Conservation (phyloP, 306 rosid genomes). For the Acacia crassicarpa region DNA sequence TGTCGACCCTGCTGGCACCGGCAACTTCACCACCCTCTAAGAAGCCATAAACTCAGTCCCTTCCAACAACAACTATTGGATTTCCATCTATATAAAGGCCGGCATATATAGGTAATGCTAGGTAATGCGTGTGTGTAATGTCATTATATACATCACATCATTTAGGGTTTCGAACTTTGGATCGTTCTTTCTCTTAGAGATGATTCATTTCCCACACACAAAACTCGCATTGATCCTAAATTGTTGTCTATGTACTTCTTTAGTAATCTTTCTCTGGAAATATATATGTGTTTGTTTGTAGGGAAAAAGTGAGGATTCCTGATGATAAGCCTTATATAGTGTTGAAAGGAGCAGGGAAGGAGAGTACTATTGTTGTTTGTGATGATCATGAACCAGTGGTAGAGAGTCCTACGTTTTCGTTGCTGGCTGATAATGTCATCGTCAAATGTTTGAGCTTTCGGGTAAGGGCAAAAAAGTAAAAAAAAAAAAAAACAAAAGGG, state of each 20-base stretch:
- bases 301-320: conserved; percentile 71
- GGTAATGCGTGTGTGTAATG: conserved; percentile 27
- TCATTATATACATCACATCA: neutral
- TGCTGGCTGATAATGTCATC: conserved; percentile 52
- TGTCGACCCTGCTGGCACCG: conserved; percentile 53
- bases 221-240: neutral
- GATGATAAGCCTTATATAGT: conserved; percentile 58
- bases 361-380: conserved; percentile 61
- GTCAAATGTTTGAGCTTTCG: conserved; percentile 59
- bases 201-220: neutral
- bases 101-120: conserved; percentile 62
- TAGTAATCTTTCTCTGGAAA: neutral
- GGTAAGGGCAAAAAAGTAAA: conserved; percentile 40
- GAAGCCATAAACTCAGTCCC: conserved; percentile 71
- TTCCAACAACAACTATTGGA: conserved; percentile 55
- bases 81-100: conserved; percentile 45
- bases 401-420: conserved; percentile 65
- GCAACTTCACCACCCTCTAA: conserved; percentile 59
- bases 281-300: conserved; percentile 14
- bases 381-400: conserved; percentile 48
- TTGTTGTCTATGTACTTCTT: neutral
- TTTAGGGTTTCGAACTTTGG: neutral
- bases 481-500: too few species aligned
- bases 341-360: conserved; percentile 56
- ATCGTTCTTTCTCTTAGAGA: neutral